Conservation (phyloP, 176 grass and related monocot species). For the Stipa capillata region DNA sequence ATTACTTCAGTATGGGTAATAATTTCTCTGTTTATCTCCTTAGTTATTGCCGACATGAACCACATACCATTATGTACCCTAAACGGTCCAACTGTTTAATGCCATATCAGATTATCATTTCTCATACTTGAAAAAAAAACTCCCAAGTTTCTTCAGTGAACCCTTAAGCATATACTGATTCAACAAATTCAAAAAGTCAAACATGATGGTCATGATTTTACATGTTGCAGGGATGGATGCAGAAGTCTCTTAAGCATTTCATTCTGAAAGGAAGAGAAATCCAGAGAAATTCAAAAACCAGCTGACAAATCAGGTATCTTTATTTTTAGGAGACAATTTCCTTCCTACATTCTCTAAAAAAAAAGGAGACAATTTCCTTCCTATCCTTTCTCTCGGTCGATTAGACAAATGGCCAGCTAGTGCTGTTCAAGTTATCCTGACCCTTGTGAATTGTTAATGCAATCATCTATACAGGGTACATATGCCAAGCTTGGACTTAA, state of each 20-base stretch:
- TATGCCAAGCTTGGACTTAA: conserved; percentile 84
- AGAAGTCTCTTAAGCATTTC: conserved; percentile 92
- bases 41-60: background rate
- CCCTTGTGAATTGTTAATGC: background rate
- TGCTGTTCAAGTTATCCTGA: conserved; percentile 10
- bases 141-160: conserved; percentile 3
- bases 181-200: background rate
- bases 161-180: background rate
- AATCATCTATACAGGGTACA: conserved; percentile 42
- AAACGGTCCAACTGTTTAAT: background rate
- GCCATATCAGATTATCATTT: background rate
- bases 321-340: background rate
- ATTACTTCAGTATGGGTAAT: conserved; percentile 97
- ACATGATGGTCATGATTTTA: conserved; percentile 13
- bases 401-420: background rate
- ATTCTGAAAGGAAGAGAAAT: conserved; percentile 79
- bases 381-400: background rate
- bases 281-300: conserved; percentile 95
- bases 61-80: background rate
- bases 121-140: background rate
- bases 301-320: conserved; percentile 67
- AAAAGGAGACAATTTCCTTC: background rate
- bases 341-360: too few species aligned
- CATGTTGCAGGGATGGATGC: conserved; percentile 82
- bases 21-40: conserved; percentile 1